Base-by-base conservation (phyloP, 2,329 filamentous ascomycete species). In the Passalora sequoiae region DNA sequence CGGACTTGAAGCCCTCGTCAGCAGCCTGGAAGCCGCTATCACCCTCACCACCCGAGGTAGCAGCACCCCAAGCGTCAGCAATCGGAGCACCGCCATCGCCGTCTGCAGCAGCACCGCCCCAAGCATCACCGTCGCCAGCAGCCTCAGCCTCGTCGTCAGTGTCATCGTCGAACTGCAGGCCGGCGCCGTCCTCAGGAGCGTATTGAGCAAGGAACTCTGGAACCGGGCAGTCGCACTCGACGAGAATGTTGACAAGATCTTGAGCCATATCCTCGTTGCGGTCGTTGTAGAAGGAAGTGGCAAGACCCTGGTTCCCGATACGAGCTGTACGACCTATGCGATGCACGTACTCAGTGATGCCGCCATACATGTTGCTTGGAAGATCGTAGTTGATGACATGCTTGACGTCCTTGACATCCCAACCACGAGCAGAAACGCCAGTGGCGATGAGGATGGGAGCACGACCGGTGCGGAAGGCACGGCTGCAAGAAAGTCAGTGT, bases 361-460 rank as follows among this genome's bases (percentile, higher is more conserved):
- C 91, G n/a, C 88, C 89, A 55, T 91, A 76, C 1, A 80, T 71
- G 31, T 73, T 68, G 4, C 74, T 80, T 0, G 91, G 91, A 1
- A 97, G 71, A 49, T 97, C 89, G 56, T 82, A 97, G 68, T 98
- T 97, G 74, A 98, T 83, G 47, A 98, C 85, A 52, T 95, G 88
- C 71, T 83, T 80, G 4, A 97, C 83, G 53, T 92, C 88, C 45
- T 79, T 79, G 25, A 96, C 83, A 56, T 97, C 89, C 24, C 96
- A 81, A 5, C 92, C 92, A 56, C 92, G 88, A 60, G 88, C 86
- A 39, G 84, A 82, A 39, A 98, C 78, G 36, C 86, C 87, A 16
- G 91, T 97, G 8, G 91, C 81, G 47, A 97, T 78, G 45, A 98
- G 66, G 43, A 98, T 85, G 0, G 91, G 89, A 7, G 77, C 74